Conservation (phyloP, 805 yeast species). For the Sugiyamaella qingdaonensis region DNA sequence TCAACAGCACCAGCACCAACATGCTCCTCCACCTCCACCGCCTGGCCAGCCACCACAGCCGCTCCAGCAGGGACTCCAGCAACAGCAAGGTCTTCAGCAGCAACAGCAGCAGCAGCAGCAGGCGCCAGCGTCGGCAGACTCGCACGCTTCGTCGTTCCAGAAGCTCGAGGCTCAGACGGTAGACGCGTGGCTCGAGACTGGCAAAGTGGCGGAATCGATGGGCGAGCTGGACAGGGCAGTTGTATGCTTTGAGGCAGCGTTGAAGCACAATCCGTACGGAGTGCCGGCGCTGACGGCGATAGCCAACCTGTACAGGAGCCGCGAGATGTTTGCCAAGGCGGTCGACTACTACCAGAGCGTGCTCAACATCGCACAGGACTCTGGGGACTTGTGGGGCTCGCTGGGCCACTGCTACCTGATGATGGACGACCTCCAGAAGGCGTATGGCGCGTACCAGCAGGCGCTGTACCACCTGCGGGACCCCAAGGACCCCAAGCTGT, state of each 20-base stretch:
- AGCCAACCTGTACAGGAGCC: conserved; percentile 82
- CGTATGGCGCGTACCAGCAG: conserved; percentile 94
- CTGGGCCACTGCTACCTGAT: conserved; percentile 91
- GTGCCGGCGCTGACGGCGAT: conserved; percentile 79
- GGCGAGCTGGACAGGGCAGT: conserved; percentile 89
- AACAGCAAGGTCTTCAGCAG: neutral
- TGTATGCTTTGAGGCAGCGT: conserved; percentile 80
- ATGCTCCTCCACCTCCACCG: conserved; percentile 1
- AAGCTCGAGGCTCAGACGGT: conserved; percentile 35
- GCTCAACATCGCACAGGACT: conserved; percentile 71
- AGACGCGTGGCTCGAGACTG: conserved; percentile 82
- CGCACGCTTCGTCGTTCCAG: conserved; percentile 14
- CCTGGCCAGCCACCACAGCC: conserved; percentile 6
- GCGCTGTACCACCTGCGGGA: conserved; percentile 87
- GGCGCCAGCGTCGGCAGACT: conserved; percentile 17
- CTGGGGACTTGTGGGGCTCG: conserved; percentile 97
- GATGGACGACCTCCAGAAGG: conserved; percentile 93
- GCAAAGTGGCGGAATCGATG: conserved; percentile 81
- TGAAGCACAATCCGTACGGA: conserved; percentile 80
- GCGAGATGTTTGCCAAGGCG: conserved; percentile 90
- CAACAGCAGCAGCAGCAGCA: conserved; percentile 26
- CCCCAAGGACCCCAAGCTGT: conserved; percentile 91
- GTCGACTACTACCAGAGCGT: conserved; percentile 92
- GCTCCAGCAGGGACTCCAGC: conserved; percentile 12
- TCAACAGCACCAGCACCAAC: neutral